Evolutionary conservation across 75 land plant genomes (phyloP).

Genomic region (Azolla pinnata): DNA sequence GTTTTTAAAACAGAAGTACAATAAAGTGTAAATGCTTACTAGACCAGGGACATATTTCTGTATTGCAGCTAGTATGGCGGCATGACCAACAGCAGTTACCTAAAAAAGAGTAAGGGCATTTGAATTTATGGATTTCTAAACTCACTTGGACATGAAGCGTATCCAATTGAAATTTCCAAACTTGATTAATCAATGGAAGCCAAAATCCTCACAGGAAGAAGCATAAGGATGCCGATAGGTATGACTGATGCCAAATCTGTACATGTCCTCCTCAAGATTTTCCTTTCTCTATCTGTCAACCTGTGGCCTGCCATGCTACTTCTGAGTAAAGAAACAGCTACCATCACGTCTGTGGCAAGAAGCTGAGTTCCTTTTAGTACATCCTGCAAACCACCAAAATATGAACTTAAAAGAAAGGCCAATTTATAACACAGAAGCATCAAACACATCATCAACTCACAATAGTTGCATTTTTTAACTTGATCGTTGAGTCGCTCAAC

Average conservation of each 20-base stretch:
- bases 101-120: no score
- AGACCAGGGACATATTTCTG: conserved; percentile 48
- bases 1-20: no score
- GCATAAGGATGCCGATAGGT: conserved; percentile 50
- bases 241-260: conserved; percentile 46
- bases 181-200: background rate
- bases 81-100: conserved; percentile 65
- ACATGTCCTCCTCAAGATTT: conserved; percentile 32
- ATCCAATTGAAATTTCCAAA: background rate
- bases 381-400: conserved; percentile 24
- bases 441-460: conserved; percentile 9
- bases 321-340: conserved; percentile 22
- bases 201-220: conserved; percentile 44
- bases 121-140: no score
- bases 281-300: conserved; percentile 34
- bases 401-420: conserved; percentile 5
- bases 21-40: no score
- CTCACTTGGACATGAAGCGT: no score
- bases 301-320: conserved; percentile 27
- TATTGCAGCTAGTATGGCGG: conserved; percentile 58
- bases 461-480: conserved; percentile 25
- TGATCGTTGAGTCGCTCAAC: conserved; percentile 10
- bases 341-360: conserved; percentile 33
- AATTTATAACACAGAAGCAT: conserved; percentile 34
- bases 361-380: conserved; percentile 46